Base-by-base conservation (phyloP, 441 rosid species). In the Hura crepitans region DNA sequence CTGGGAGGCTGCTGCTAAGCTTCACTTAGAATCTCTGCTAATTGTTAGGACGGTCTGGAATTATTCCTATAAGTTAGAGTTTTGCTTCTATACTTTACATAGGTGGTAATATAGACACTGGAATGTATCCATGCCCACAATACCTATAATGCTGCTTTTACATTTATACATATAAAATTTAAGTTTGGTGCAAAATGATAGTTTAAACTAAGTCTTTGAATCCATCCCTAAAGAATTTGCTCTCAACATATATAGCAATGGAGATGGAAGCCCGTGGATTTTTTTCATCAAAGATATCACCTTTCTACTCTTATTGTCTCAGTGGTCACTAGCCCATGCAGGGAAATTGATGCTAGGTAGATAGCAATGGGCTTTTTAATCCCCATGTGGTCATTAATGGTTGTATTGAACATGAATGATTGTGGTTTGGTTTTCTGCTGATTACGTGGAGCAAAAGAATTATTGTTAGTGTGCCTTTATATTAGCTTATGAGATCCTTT, bases 1-100 rank as follows among this genome's bases (percentile, higher is more conserved):
- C 28, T 20, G 28, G 62, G n/a, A 60, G 43, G n/a, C 20, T 33
- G 43, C 43, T 59, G 20, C 20, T 7, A 17, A 59, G 63, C 43
- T 59, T 31, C 63, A 59, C 43, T 39, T 18, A 9, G 23, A 59
- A 31, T 17, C 63, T 31, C 59, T 62, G 39, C 18, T 37, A 18
- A 67, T 65, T 47, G 53, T 43, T 47, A n/a, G 59, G 65, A 58
- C 42, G 39, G 70, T 61, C 67, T 71, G 12, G 49, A 64, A 28
- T 31, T 58, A 14, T 42, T 42, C n/a, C 43, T 18, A 43, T 58
- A 15, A 20, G n/a, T n/a, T 57, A 18, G n/a, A 31, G 25, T 54
- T 22, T 56, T 55, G n/a, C 42, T 64, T 66, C 18, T 47, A 17
- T 45, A 51, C 55, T 28, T 5, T 65, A 2, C 17, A 22, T 14